Evolutionary conservation across 352 stramenopile species (phyloP), one percentile per base, ranked within the genome.

Genomic region (Ophiocytium majus): DNA sequence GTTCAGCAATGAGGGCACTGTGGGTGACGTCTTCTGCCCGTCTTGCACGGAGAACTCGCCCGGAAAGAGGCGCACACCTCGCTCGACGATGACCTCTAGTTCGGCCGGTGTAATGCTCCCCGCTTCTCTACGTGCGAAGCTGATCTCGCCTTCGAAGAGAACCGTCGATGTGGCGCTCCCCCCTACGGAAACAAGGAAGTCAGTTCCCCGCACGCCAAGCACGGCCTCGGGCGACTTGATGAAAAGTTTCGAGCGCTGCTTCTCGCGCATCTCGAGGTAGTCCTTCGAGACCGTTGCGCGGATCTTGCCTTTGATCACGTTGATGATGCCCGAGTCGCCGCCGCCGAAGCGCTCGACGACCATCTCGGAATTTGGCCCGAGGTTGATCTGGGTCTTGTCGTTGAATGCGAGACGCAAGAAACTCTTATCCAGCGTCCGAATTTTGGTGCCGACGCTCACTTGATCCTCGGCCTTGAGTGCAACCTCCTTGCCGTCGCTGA

Each of bases 1-100:
- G 57, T 71, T 71, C 57, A 71, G 57, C 57, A 71, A 23, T 71
- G 57, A 71, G 23, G 57, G 57, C 23, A 71, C 57, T 23, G 57
- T 71, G 28, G 57, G 57, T 23, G 28, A 28, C 28, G 57, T 23
- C 19, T 71, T 23, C 19, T 23, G 19, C 28, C 28, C 28, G 28
- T 71, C 57, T 23, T 23, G 19, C 57, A 71, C 57, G 19, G 57
- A 71, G 57, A 71, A 71, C 28, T 71, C 57, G 19, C 57, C 57
- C 19, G 57, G 57, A 23, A 23, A 28, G 28, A 71, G 23, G 57
- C 28, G 23, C 57, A 71, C 57, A 71, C 57, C 57, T 23, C 57
- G 57, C 23, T 71, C 57, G 28, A 71, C 57, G 57, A 71, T 71
- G 57, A 23, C 57, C 28, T 71, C 57, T 23, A 71, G 57, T 23